Base-by-base conservation (phyloP, 2,329 filamentous ascomycete genomes). In the Xylaria arbuscula region DNA sequence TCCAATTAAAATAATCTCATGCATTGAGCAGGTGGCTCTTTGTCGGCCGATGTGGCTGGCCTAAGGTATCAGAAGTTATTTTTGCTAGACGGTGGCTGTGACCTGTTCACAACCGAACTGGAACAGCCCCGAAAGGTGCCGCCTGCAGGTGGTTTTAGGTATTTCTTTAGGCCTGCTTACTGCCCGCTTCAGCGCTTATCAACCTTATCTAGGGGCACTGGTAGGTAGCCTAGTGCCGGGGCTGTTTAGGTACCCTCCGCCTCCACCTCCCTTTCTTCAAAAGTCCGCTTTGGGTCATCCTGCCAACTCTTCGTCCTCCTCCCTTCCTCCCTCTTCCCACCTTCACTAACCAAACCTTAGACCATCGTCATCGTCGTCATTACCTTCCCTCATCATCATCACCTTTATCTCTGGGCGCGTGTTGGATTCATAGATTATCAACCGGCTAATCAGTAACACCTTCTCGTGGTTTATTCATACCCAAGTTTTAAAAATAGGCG, bases 221-320 rank as follows among this genome's bases (percentile, higher is more conserved):
- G 54, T 47, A 66, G 32, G 48, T 50, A 13, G 5, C 50, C 19
- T 22, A 47, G 45, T 47, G 45, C 45, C 45, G 11, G 28, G 51
- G 51, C n/a, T 34, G 15, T 54, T 36, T 54, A 54, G 28, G 51
- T 24, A 28, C 34, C 22, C 48, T 50, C 64, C 60, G 36, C 63
- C 68, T 70, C 63, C 66, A 58, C 62, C 55, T 65, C 64, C 60
- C 67, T 67, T 56, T 69, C 55, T 62, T 61, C 48, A 63, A 69
- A 65, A 67, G 54, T 67, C 66, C 66, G 64, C 60, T 62, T 67
- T 64, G 47, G 50, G 64, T 47, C 65, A 56, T 40, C 48, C 57
- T 59, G 57, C 32, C 61, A 5, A 42, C 36, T 55, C 19, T 57
- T 38, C 32, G 6, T 54, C 15, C 63, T 54, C 17, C 60, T 66